Conservation (phyloP, 139 green algal genomes). For the Asterochloris erici region DNA sequence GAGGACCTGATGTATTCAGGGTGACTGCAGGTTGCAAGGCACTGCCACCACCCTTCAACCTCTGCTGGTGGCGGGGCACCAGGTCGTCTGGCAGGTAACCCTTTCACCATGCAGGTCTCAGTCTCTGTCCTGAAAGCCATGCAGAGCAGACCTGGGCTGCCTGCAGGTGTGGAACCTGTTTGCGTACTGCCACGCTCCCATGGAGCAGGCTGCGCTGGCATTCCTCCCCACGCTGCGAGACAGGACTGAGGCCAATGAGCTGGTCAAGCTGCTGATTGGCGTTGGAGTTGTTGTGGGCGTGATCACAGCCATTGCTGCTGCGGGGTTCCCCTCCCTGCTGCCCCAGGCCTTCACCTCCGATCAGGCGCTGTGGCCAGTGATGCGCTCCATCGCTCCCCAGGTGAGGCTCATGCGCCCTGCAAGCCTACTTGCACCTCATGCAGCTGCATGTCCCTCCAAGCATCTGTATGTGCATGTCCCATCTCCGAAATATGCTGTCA, state of each 20-base stretch:
- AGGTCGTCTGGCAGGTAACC: slow-evolving; percentile 36
- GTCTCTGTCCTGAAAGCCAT: too few relatives aligned
- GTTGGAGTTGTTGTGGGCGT: slow-evolving; percentile 21
- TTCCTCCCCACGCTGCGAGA: slow-evolving; percentile 40
- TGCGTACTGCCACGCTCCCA: slow-evolving; percentile 45
- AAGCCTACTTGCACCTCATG: too few relatives aligned
- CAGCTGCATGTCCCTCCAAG: too few relatives aligned
- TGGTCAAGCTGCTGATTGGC: slow-evolving; percentile 27
- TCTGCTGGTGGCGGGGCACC: slow-evolving; percentile 63
- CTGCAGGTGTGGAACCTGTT: slow-evolving; percentile 41
- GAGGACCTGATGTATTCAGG: too few relatives aligned
- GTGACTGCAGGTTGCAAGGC: background rate
- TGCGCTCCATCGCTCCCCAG: slow-evolving; percentile 35
- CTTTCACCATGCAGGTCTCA: too few relatives aligned
- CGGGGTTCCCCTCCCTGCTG: slow-evolving; percentile 6
- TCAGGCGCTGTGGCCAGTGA: slow-evolving; percentile 46
- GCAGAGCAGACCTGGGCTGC: too few relatives aligned
- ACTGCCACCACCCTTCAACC: slow-evolving; percentile 40
- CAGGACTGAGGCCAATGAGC: slow-evolving; percentile 8
- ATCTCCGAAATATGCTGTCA: background rate
- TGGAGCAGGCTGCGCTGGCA: slow-evolving; percentile 63
- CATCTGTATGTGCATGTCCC: too few relatives aligned
- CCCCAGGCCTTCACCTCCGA: slow-evolving; percentile 50
- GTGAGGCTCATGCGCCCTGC: background rate
- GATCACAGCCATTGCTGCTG: slow-evolving; percentile 16